Evolutionary conservation across 148 eudicot species (phyloP), one percentile per base, ranked within the genome.

Genomic region (Rhododendron ovatum): DNA sequence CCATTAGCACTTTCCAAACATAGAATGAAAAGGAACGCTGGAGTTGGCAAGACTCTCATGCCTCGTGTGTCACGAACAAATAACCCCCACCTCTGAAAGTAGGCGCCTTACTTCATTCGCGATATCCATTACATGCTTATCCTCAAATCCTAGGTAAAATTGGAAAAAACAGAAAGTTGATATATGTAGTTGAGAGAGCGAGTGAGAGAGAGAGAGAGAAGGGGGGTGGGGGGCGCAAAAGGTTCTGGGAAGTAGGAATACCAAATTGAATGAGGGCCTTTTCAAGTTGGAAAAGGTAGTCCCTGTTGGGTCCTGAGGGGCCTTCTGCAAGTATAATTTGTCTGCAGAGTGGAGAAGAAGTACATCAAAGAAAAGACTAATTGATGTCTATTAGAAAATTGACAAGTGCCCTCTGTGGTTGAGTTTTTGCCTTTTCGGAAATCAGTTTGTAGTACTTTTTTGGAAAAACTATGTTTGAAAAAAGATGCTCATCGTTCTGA

Each of bases 221-320:
- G 17, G n/a, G 26, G 13, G 7, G 33, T 11, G 8, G 35, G 78
- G 20, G 20, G 7, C 2, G 1, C 22, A 83, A 78, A 73, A 39
- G 69, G 50, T 18, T 30, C 18, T 11, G 26, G 26, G 37, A 80
- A 80, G 80, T 87, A 37, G 37, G 81, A 80, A 82, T 89, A 94
- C 98, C 98, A 80, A 95, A 87, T 80, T 90, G 92, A 84, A 90
- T 80, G 30, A 97, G 96, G 65, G 99, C 94, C 81, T 88, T 92
- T 90, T 97, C 99, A 35, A 97, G 99, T 45, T 94, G 92, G 90
- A 95, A 95, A 82, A 97, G 93, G 88, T 97, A 97, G 86, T 97
- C 99, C 90, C 91, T 92, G 92, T 97, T 97, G 35, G 98, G 98
- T 82, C 99, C 99, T 35, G 99, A 95, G 50, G 99, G 99, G 8